Evolutionary conservation across 2,329 filamentous ascomycete species (phyloP), one percentile per base, ranked within the genome.

Genomic region (Purpureocillium takamizusanense): DNA sequence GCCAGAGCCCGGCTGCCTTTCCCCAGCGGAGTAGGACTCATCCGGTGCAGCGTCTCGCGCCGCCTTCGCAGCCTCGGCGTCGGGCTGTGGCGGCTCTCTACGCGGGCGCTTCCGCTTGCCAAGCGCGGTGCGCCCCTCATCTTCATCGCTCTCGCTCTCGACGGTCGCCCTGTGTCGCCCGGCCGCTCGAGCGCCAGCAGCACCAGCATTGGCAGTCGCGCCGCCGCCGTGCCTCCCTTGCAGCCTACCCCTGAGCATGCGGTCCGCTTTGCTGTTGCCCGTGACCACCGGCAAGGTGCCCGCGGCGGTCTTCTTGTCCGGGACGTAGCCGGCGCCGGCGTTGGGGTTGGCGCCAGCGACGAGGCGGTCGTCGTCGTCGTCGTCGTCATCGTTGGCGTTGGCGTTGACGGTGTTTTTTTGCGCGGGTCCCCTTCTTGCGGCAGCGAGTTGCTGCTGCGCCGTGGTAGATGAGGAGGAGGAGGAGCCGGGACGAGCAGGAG

Each of bases 241-340:
- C 14, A 58, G 25, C 33, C 52, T 49, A 4, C 55, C 51, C 41
- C 55, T 52, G 37, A 66, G 46, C 42, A 56, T 48, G 36, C 48
- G 51, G 25, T 50, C 45, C 21, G 21, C 21, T 10, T 25, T 30
- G n/a, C 28, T 30, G 11, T 30, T 30, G 11, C 28, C 21, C 21
- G 11, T 30, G 4, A 12, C 11, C 28, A 12, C 6, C 28, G 11
- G 7, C 28, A 13, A 7, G 11, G 47, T 48, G 29, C 48, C 40
- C 9, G 48, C 38, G 18, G 49, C 37, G 13, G 50, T 52, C 7
- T 37, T 34, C 9, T 55, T 39, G 7, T 55, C 46, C 3, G 59
- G 47, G 9, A 55, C 50, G 49, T 62, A 67, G 8, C 67, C 67
- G 9, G 70, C 46, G 28, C 67, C 68, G 17, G 60, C 56, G 48